Base-by-base conservation (phyloP, 1,284 basidiomycete genomes). In the Naganishia liquefaciens region DNA sequence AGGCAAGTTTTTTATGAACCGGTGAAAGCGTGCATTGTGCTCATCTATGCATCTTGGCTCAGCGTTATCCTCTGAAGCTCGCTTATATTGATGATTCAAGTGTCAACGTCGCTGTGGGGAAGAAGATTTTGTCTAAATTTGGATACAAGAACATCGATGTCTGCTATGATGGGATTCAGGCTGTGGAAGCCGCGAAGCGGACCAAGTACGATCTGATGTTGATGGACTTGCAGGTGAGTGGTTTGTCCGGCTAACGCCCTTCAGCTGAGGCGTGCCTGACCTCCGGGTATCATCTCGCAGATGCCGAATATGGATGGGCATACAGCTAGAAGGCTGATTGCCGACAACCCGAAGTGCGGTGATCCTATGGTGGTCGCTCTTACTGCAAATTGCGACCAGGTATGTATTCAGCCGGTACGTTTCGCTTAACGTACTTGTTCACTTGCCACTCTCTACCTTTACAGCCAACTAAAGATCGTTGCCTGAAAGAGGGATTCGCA, bases 11-110 rank as follows among this genome's bases (percentile, higher is more conserved):
- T 9, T 7, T 37, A 15, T 27, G 13, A 5, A 2, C 19, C n/a
- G 3, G 39, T 53, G 28, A 51, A 6, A 21, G 30, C 15, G 3
- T 11, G 6, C 43, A n/a, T 4, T 3, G 28, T 3, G 43, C 57
- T 60, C 21, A 60, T 19, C 17, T 17, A 17, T 27, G 23, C 21
- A n/a, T n/a, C 11, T 15, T 17, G 15, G 2, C 4, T 6, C 37
- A 64, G 63, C 44, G 28, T 43, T 64, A 64, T 30, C 77, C 76
- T 4, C 70, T 77, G 10, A 52, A 67, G 15, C 74, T 79, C 25
- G 68, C 77, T 15, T 66, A 77, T 3, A 77, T 79, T 4, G 77
- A 79, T 55, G 76, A 79, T 67, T 76, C 75, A 49, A 58, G 62
- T 1, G 72, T 77, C 66, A 79, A 79, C 61, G 63, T 64, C 10